Conservation (phyloP, 169 alveolate species). For the Theileria equi region DNA sequence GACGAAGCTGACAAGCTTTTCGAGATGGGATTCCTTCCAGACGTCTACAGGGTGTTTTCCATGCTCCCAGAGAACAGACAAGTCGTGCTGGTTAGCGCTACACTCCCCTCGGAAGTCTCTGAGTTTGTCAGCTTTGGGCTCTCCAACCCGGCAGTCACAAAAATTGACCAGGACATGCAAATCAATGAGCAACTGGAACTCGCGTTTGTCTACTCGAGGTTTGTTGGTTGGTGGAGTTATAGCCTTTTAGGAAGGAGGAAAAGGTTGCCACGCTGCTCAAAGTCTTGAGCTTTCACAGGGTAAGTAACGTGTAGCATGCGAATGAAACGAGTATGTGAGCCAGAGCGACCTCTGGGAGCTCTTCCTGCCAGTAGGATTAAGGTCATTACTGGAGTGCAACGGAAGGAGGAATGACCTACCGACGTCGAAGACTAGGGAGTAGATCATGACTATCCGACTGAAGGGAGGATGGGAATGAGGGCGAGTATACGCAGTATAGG, state of each 20-base stretch:
- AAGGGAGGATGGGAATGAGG: too few relatives aligned
- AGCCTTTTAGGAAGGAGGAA: slow-evolving; percentile 35
- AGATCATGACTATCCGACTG: too few relatives aligned
- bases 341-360: too few relatives aligned
- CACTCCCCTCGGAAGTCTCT: slow-evolving; percentile 89
- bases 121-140: slow-evolving; percentile 88
- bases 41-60: slow-evolving; percentile 72
- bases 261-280: slow-evolving; percentile 37
- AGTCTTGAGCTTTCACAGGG: slow-evolving; percentile 23
- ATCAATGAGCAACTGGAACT: slow-evolving; percentile 56
- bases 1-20: slow-evolving; percentile 96
- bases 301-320: neutral
- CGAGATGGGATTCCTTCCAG: slow-evolving; percentile 90
- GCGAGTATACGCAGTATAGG: too few relatives aligned
- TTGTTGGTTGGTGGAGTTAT: neutral
- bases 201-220: slow-evolving; percentile 36
- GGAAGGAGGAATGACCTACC: too few relatives aligned
- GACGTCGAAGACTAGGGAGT: too few relatives aligned
- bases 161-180: slow-evolving; percentile 60
- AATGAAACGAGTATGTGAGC: too few relatives aligned
- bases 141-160: slow-evolving; percentile 80
- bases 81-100: slow-evolving; percentile 90
- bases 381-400: too few relatives aligned
- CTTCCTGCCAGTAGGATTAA: too few relatives aligned
- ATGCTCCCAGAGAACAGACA: slow-evolving; percentile 82